phyloP scores from a whole-genome alignment of 2,329 filamentous ascomycete species.

The Stemphylium lycopersici region DNA sequence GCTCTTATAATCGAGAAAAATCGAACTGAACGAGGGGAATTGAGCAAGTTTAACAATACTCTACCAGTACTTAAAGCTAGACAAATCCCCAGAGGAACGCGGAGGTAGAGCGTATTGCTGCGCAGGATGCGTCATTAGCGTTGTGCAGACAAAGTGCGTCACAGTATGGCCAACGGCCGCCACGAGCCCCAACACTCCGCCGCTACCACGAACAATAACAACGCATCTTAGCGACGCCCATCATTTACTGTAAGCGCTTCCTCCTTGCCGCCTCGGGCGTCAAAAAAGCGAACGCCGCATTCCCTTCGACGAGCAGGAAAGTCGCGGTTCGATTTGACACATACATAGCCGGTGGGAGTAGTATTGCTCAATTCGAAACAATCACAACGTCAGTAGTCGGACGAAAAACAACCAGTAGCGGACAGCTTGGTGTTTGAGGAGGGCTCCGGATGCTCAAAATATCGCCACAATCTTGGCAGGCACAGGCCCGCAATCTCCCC shows the following conservation, averaged over 20 bases:
- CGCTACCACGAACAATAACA: not conserved
- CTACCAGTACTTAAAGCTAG: not conserved
- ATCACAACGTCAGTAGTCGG: not conserved
- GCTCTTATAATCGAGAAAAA: not conserved
- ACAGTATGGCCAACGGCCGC: not conserved
- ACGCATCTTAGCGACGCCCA: not conserved
- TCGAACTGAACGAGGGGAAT: not conserved
- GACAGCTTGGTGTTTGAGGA: not conserved
- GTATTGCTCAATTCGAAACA: constrained; percentile 2
- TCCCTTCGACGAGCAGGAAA: not conserved
- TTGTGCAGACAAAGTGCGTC: not conserved
- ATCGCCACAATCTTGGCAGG: constrained; percentile 14
- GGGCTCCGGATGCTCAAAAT: constrained; percentile 18
- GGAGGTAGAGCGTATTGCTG: not conserved
- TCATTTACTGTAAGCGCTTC: not conserved
- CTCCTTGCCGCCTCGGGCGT: not conserved
- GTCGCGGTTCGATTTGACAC: not conserved
- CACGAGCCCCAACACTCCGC: not conserved
- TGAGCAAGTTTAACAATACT: constrained; percentile 1
- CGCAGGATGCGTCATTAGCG: not conserved
- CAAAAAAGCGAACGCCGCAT: not conserved
- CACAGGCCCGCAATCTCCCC: constrained; percentile 24
- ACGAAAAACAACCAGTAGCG: not conserved
- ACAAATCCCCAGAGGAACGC: not conserved
- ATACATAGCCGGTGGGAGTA: constrained; percentile 1